Evolutionary conservation across 441 rosid species (phyloP).

Genomic region (Kokia cookei): DNA sequence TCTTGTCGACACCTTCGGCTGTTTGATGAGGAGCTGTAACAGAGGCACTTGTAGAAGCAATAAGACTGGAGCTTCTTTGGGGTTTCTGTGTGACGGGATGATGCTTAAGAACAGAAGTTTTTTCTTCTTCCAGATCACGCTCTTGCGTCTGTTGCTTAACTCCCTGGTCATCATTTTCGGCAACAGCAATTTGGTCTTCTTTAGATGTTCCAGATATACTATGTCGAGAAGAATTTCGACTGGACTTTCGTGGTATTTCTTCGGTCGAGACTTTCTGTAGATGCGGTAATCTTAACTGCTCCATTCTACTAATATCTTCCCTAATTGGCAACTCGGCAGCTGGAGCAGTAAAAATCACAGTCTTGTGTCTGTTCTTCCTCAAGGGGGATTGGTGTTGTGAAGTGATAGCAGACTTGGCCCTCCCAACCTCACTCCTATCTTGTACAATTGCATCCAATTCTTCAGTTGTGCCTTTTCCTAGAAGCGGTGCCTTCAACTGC

Average conservation of each 20-base stretch:
- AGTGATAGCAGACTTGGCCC: not conserved
- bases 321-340: not conserved
- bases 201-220: not conserved
- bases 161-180: not conserved
- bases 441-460: not conserved
- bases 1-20: constrained; percentile 12
- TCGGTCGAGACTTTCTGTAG: not conserved
- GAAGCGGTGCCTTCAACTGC: not conserved
- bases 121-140: constrained; percentile 4
- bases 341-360: constrained; percentile 6
- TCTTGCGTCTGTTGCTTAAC: constrained; percentile 9
- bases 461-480: not conserved
- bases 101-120: not conserved
- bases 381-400: not conserved
- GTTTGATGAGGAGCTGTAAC: constrained; percentile 4
- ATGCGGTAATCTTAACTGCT: not conserved
- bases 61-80: constrained; percentile 15
- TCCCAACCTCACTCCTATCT: not conserved
- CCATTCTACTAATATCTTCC: not conserved
- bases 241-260: constrained; percentile 11
- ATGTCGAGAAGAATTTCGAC: constrained; percentile 7
- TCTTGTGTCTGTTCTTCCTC: constrained; percentile 18
- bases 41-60: not conserved
- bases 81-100: constrained; percentile 2
- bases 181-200: constrained; percentile 3